Evolutionary conservation across 176 grass and related monocot species (phyloP), one percentile per base, ranked within the genome.

Genomic region (bread wheat (Triticum aestivum)): DNA sequence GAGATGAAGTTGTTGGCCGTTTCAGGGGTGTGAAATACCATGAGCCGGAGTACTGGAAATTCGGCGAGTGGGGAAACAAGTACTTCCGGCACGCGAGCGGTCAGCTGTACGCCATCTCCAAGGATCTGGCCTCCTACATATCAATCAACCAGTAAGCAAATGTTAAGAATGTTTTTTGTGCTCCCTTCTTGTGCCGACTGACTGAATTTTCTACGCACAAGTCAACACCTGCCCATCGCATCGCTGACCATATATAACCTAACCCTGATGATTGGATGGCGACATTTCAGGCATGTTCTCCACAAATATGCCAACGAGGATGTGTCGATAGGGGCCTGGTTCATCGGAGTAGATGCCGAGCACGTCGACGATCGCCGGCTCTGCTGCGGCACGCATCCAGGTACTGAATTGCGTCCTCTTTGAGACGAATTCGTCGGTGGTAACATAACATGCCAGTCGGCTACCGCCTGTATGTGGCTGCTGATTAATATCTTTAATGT

Each of bases 281-380:
- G 59, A 81, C 33, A 18, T 72, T 73, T 75, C 80, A 95, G 93
- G 83, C 93, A 95, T 68, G 86, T 92, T 63, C 90, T 95, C 38
- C 93, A 95, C 88, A 95, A 84, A 85, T 92, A 92, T 79, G 93
- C 93, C 29, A 95, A 95, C 32, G 93, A 95, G 86, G 93, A 95
- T 34, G 93, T 95, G 10, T 92, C 93, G 1, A 3, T 95, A 35
- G 93, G 93, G 39, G 65, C 93, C 51, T 95, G 93, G 90, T 95
- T 95, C 67, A 95, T 95, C 23, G 90, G 93, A 30, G 51, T 95
- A 20, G 93, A 95, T 14, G 93, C 90, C 0, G 93, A 86, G 44
- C 90, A 95, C 17, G 71, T 95, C 6, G 90, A 95, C 44, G 93
- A 95, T 33, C 88, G 90, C 2, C 89, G 90, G 49, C 88, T 95